Base-by-base conservation (phyloP, 805 yeast species). In the Komagataella ulmi region DNA sequence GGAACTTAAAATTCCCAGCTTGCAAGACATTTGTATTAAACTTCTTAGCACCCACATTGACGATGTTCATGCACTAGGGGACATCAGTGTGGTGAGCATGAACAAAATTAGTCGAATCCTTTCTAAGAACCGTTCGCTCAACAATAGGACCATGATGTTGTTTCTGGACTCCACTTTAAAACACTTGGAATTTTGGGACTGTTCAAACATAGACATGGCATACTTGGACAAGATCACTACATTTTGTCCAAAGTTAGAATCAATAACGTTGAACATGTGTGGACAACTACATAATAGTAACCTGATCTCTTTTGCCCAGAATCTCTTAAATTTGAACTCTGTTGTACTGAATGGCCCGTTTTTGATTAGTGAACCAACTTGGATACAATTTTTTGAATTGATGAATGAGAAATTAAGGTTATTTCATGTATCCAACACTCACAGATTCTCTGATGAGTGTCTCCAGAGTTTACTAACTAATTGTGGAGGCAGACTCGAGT, bases 271-370 rank as follows among this genome's bases (percentile, higher is more conserved):
- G 47, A 80, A 81, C 53, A 91, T 90, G 97, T 91, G 98, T 70
- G 99, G 99, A 3, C 90, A 86, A 58, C 68, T 93, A 45, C 88
- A 85, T 58, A 86, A 86, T 61, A 89, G 83, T 55, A 83, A 85
- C 53, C 63, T 93, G 53, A 61, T 70, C 17, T 85, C 88, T 61
- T 79, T 76, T 54, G 75, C 78, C 3, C 68, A 78, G 7, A 82
- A 86, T 55, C 69, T 91, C 46, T 67, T 68, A 0, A 65, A 75
- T 30, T 69, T 93, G 48, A 70, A 64, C 14, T 71, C 77, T 12
- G 52, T 91, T 6, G 69, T 75, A n/a, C 67, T 93, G 44, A 90
- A 91, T 64, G 99, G 99, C 0, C 88, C 97, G 0, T 93, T 93
- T 62, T 68, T 93, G 57, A 82, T 93, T 48, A 81, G 83, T 59